Evolutionary conservation across 495 filamentous ascomycete species (phyloP).

Genomic region (Aspergillus funiculosus): DNA sequence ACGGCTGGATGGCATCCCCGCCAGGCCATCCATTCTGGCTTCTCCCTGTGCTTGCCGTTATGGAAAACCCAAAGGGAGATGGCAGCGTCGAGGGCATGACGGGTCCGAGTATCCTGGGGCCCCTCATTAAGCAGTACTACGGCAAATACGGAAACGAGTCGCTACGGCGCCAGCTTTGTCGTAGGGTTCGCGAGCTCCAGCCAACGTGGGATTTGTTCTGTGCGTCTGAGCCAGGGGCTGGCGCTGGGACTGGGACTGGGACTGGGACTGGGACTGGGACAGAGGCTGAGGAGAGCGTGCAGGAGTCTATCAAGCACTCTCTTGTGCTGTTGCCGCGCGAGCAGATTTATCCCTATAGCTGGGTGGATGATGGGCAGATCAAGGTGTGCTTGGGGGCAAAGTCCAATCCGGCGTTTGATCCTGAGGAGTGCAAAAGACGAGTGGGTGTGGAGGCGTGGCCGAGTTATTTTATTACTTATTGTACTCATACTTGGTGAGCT

Average conservation of each 20-base stretch:
- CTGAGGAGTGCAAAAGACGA: slow-evolving; percentile 16
- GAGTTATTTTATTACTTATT: slow-evolving; percentile 26
- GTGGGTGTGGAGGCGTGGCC: slow-evolving; percentile 23
- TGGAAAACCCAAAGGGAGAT: slow-evolving; percentile 20
- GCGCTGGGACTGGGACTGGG: background rate
- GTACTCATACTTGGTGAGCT: slow-evolving; percentile 21
- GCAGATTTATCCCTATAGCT: slow-evolving; percentile 23
- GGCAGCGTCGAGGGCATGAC: slow-evolving; percentile 21
- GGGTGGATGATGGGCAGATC: slow-evolving; percentile 15
- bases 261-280: background rate
- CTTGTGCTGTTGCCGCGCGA: slow-evolving; percentile 15
- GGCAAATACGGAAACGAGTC: background rate
- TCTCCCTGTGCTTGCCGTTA: slow-evolving; percentile 15
- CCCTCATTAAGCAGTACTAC: slow-evolving; percentile 17
- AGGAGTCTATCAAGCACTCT: background rate
- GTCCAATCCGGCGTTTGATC: slow-evolving; percentile 16
- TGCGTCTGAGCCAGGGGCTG: background rate
- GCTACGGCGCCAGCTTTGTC: slow-evolving; percentile 10
- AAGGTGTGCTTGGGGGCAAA: slow-evolving; percentile 15
- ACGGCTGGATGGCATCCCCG: slow-evolving; percentile 24
- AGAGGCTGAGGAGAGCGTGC: background rate
- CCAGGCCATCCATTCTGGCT: slow-evolving; percentile 26
- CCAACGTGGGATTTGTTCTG: slow-evolving; percentile 16
- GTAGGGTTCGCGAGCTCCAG: slow-evolving; percentile 8
- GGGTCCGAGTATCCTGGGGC: slow-evolving; percentile 14